phyloP scores from a whole-genome alignment of 1,284 basidiomycete species.

The Boletellus sp. region DNA sequence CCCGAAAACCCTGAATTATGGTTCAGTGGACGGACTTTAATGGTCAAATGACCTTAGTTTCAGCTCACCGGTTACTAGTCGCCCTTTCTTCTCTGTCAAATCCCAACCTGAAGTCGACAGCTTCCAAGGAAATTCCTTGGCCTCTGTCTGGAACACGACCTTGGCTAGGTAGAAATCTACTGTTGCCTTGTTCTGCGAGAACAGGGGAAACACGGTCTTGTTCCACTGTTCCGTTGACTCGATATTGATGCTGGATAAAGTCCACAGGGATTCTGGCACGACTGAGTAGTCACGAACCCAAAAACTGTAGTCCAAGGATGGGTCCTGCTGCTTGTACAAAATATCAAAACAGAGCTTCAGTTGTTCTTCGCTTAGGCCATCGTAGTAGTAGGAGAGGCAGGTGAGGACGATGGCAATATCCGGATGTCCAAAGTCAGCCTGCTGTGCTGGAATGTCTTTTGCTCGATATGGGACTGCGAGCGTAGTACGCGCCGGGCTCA shows the following conservation, averaged over 20 bases:
- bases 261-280: conserved; percentile 31
- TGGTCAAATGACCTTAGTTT: too few species aligned
- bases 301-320: conserved; percentile 38
- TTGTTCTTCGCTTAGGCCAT: conserved; percentile 42
- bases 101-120: conserved; percentile 51
- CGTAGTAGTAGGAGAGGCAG: not conserved
- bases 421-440: conserved; percentile 42
- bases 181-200: conserved; percentile 36
- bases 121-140: conserved; percentile 27
- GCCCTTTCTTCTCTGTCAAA: conserved; percentile 29
- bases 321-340: conserved; percentile 44
- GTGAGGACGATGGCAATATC: too few species aligned
- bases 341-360: conserved; percentile 39
- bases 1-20: not conserved
- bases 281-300: conserved; percentile 34
- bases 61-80: conserved; percentile 21
- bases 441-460: conserved; percentile 47
- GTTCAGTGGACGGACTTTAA: too few species aligned
- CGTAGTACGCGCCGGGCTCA: conserved; percentile 41
- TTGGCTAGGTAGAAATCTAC: conserved; percentile 49
- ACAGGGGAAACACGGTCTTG: conserved; percentile 31
- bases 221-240: conserved; percentile 38
- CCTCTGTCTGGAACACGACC: not conserved
- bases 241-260: conserved; percentile 39
- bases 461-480: conserved; percentile 54